Base-by-base conservation (phyloP, 768 basidiomycete species). In the Collybiopsis confluens region DNA sequence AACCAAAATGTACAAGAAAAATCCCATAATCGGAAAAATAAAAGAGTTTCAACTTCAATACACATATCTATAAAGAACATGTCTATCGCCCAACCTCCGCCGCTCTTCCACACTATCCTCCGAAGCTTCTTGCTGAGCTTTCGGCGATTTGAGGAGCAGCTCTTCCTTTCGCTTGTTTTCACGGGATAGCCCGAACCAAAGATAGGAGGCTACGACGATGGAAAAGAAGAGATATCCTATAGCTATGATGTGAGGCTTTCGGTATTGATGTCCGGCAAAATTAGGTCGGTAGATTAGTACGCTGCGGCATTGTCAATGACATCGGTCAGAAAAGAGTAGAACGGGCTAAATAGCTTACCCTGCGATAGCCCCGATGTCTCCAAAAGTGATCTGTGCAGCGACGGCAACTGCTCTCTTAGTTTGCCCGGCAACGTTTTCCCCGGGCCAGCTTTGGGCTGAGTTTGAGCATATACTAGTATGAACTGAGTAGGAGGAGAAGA, bases 371-470 rank as follows among this genome's bases (percentile, higher is more conserved):
- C 81, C 84, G 33, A 81, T 68, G 56, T 85, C 80, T 11, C 82
- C 82, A 10, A 85, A 75, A 8, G 78, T 79, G 45, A 86, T 84
- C 61, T 85, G 85, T 74, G 81, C 76, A 1, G 80, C 84, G 3
- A 82, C 73, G 1, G 79, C 80, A 2, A 82, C 73, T 0, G 84
- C 82, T 11, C 84, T 76, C 62, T 85, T 85, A 3, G 83, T 85
- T 59, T 85, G 83, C 10, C 78, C 80, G 11, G 82, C 82, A n/a
- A 86, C 81, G 57, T 85, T 85, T 64, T 86, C 83, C 16, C 78
- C 73, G 1, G 82, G 81, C 80, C 84, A 85, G 51, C 77, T 80
- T 16, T 11, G 9, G 3, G 1, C 33, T 20, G 11, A 37, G 4
- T 4, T 5, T 48, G n/a, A 33, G 30, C 7, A 47, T 21, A 11